These are phyloP conservation scores for Herpetomonas muscarum DNA, from an alignment of 208 protist genomes.

Conservation along the genomic window DNA sequence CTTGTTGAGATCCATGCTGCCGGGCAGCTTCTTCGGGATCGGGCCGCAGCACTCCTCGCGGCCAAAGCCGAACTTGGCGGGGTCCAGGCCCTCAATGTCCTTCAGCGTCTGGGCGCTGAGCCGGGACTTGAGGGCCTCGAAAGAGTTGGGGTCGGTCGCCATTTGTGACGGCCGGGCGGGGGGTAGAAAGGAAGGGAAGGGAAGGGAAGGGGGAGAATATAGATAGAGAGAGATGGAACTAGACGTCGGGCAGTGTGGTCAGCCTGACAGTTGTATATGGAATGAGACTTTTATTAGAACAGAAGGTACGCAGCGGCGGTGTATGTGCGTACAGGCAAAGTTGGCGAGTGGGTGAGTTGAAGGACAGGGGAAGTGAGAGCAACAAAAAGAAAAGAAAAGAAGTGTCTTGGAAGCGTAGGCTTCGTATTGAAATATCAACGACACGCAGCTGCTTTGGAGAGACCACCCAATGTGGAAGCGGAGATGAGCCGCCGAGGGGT, in stretches of 20 bases:
- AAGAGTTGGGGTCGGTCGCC: conserved; percentile 35
- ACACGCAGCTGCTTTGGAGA: too few relatives aligned
- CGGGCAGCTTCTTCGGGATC: conserved; percentile 54
- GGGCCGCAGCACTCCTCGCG: conserved; percentile 84
- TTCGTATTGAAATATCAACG: not conserved
- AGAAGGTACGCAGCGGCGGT: too few relatives aligned
- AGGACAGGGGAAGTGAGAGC: too few relatives aligned
- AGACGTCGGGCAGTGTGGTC: too few relatives aligned
- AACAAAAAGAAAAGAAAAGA: conserved; percentile 6
- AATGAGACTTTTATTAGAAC: too few relatives aligned
- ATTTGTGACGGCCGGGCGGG: too few relatives aligned
- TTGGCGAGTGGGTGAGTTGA: too few relatives aligned
- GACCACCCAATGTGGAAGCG: too few relatives aligned
- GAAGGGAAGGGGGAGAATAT: not conserved
- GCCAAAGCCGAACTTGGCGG: conserved; percentile 63
- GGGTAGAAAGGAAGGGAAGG: not conserved
- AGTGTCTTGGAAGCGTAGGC: not conserved
- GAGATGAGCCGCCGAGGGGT: too few relatives aligned
- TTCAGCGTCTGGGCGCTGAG: conserved; percentile 54
- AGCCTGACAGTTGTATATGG: too few relatives aligned
- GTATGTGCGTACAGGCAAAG: too few relatives aligned
- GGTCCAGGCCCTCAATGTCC: conserved; percentile 89
- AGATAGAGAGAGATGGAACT: conserved; percentile 2
- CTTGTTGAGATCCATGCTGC: conserved; percentile 69
- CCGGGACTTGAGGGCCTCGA: conserved; percentile 48